A percentile compares a stretch with the other conserved stretches of the same genome.
Evolutionary conservation across 495 filamentous ascomycete genomes (phyloP).

Genomic region (Aspergillus biplanus): DNA sequence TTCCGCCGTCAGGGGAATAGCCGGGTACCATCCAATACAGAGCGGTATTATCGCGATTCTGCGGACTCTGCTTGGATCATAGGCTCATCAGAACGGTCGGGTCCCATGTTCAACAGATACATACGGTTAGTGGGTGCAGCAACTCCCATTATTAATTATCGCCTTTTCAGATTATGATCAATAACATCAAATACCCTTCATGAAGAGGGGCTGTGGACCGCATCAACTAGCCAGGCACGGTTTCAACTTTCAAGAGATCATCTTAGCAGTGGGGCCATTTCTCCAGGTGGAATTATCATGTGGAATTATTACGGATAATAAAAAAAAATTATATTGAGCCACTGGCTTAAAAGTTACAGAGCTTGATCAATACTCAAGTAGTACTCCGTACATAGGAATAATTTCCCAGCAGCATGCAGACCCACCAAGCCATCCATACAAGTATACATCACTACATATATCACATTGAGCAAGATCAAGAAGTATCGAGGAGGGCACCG

Average conservation of each 20-base stretch:
- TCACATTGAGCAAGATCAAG: too few species aligned
- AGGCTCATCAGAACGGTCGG: too few species aligned
- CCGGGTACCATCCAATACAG: not conserved
- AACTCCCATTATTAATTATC: not conserved
- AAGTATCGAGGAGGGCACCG: too few species aligned
- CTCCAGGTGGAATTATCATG: slow-evolving; percentile 1
- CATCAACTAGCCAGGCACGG: slow-evolving; percentile 8
- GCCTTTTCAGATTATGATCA: not conserved
- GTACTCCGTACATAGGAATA: not conserved
- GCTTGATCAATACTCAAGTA: not conserved
- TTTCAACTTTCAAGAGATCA: slow-evolving; percentile 11
- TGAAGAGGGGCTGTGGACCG: slow-evolving; percentile 1
- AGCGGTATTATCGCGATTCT: not conserved
- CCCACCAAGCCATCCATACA: not conserved
- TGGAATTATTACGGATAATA: not conserved
- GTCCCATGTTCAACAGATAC: too few species aligned
- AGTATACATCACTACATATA: not conserved
- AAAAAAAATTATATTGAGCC: too few species aligned
- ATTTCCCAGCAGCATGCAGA: slow-evolving; percentile 1
- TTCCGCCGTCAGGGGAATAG: not conserved
- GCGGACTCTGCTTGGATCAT: too few species aligned
- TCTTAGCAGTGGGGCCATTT: slow-evolving; percentile 5
- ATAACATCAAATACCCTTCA: slow-evolving; percentile 2
- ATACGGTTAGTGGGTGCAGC: not conserved
- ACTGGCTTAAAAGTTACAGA: slow-evolving; percentile 2